Conservation (phyloP, 805 yeast species). For the Huiozyma sinensis region DNA sequence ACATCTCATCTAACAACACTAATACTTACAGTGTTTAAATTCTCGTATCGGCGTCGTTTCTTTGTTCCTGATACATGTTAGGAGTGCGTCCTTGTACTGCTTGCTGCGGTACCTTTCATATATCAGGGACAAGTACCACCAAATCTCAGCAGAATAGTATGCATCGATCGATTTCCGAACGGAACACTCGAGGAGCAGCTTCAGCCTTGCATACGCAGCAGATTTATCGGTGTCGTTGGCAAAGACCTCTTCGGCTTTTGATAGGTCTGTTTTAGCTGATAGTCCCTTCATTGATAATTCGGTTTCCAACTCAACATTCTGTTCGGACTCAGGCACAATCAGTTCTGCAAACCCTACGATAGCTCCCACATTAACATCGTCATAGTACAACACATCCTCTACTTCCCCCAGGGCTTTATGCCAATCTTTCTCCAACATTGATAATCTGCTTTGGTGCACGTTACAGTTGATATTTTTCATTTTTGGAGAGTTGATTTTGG, state of each 20-base stretch:
- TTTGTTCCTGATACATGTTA: conserved; percentile 57
- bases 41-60: conserved; percentile 47
- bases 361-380: conserved; percentile 39
- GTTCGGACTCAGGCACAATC: conserved; percentile 33
- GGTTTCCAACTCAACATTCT: background rate
- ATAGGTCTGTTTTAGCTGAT: background rate
- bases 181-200: conserved; percentile 30
- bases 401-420: conserved; percentile 47
- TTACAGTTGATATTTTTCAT: conserved; percentile 22
- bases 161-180: conserved; percentile 33
- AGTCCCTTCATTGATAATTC: background rate
- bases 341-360: conserved; percentile 46
- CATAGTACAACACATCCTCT: conserved; percentile 48
- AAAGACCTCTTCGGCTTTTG: conserved; percentile 25
- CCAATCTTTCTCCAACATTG: conserved; percentile 29
- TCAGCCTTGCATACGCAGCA: conserved; percentile 51
- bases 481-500: conserved; percentile 36
- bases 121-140: conserved; percentile 56
- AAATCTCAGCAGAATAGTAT: conserved; percentile 44
- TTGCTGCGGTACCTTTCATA: conserved; percentile 51
- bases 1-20: background rate
- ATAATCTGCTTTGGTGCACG: conserved; percentile 25
- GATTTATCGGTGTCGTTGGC: conserved; percentile 44
- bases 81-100: conserved; percentile 39
- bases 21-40: conserved; percentile 17